Percentiles rank a stretch among this genome's conserved stretches.
phyloP scores from a whole-genome alignment of 2,329 filamentous ascomycete genomes.

The Zasmidium citrigriseum region DNA sequence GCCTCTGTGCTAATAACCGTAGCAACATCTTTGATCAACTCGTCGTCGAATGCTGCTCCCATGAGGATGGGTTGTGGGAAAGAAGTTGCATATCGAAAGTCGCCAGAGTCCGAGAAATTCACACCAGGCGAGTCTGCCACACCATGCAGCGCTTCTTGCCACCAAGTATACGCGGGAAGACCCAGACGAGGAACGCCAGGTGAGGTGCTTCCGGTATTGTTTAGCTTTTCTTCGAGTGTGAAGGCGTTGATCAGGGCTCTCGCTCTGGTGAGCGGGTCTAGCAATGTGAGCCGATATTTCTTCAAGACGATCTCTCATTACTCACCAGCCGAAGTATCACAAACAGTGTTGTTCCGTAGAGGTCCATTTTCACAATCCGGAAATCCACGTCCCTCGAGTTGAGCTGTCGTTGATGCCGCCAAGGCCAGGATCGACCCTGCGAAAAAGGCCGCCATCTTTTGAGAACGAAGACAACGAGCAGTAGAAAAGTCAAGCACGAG shows the following conservation, averaged over 20 bases:
- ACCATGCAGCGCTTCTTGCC: constrained; percentile 65
- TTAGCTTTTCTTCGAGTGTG: constrained; percentile 55
- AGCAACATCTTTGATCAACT: constrained; percentile 59
- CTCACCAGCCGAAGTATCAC: constrained; percentile 43
- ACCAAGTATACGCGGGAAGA: constrained; percentile 61
- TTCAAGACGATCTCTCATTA: constrained; percentile 43
- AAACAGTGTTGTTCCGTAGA: constrained; percentile 53
- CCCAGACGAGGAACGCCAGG: constrained; percentile 59
- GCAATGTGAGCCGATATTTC: constrained; percentile 51
- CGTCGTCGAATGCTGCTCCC: constrained; percentile 65
- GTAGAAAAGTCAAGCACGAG: neutral
- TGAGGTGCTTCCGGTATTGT: constrained; percentile 51
- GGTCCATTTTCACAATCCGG: constrained; percentile 56
- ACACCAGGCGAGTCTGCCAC: constrained; percentile 58
- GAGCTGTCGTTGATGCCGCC: constrained; percentile 9
- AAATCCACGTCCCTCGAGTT: constrained; percentile 33
- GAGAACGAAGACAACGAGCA: neutral
- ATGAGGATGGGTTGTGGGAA: constrained; percentile 67
- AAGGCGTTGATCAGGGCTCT: constrained; percentile 54
- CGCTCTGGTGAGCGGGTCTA: constrained; percentile 34
- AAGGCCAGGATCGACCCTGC: constrained; percentile 10
- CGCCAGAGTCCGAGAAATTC: constrained; percentile 53
- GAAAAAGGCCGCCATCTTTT: constrained; percentile 10
- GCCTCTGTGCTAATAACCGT: constrained; percentile 61
- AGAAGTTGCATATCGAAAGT: constrained; percentile 63